Base-by-base conservation (phyloP, 2,329 filamentous ascomycete genomes). In the Pseudogymnoascus sp. region DNA sequence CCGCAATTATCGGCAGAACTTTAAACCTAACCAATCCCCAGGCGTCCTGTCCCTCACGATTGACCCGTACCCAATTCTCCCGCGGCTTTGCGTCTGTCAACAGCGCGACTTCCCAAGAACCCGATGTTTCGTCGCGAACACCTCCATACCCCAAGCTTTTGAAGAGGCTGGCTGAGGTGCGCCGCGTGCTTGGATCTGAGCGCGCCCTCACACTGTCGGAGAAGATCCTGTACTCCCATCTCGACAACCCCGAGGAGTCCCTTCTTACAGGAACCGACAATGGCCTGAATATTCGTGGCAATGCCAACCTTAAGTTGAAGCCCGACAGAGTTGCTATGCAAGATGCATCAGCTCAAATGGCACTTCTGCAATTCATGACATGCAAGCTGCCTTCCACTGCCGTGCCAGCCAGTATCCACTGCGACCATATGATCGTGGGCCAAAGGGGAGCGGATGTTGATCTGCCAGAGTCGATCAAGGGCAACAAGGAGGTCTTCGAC, bases 311-410 rank as follows among this genome's bases (percentile, higher is more conserved):
- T 78, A 96, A 96, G 81, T 89, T 99, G 77, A 96, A 96, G 78
- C 95, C 95, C 21, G 95, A 99, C 77, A 86, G 95, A 62, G 95
- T 98, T 70, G 96, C 96, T 68, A 99, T 99, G 95, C 95, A 99
- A 79, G 95, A 99, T 80, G 95, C 95, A 13, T 96, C 92, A 31
- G 95, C 95, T 5, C 95, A 99, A 80, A 99, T 99, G 95, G 95
- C 95, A 1, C 81, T 99, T 68, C 80, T 99, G 71, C 95, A 99
- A 78, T 99, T 99, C 83, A 99, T 99, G 93, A 91, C 90, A 28
- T 99, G 95, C 77, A 90, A 92, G 63, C 83, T 99, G 63, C 90
- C 89, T 28, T 86, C 86, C 65, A 96, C 95, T 1, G 93, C 93
- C 8, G 93, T 99, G 61, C 95, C 95, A 10, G 93, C 95, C 60